These are phyloP conservation scores for Crithidia bombi DNA, from an alignment of 208 protist genomes.

Conservation along the genomic window DNA sequence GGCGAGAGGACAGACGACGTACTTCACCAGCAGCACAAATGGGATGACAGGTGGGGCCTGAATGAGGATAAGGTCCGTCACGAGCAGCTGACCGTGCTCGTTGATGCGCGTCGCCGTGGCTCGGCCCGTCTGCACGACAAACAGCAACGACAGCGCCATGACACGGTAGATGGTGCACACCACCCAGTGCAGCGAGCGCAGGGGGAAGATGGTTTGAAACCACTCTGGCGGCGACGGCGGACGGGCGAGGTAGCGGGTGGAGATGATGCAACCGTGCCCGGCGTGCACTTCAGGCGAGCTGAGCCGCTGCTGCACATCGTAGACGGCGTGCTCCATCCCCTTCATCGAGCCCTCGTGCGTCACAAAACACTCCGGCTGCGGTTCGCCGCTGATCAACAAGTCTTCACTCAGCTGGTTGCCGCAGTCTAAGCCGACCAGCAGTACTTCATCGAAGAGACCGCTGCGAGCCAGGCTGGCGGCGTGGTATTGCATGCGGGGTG, in stretches of 20 bases:
- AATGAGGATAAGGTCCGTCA: conserved; percentile 71
- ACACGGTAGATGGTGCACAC: conserved; percentile 64
- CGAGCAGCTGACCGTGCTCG: conserved; percentile 63
- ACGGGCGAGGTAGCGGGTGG: conserved; percentile 37
- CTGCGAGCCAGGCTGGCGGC: conserved; percentile 67
- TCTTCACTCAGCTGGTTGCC: conserved; percentile 76
- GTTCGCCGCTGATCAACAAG: conserved; percentile 43
- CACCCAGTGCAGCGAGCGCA: conserved; percentile 62
- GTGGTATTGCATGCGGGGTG: conserved; percentile 94
- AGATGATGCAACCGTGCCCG: conserved; percentile 36
- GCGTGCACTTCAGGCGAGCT: conserved; percentile 19
- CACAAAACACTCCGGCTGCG: conserved; percentile 37
- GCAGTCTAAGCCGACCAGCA: conserved; percentile 75
- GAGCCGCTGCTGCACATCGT: conserved; percentile 26
- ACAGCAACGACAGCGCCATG: conserved; percentile 40
- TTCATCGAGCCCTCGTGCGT: conserved; percentile 15
- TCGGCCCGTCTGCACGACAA: conserved; percentile 50
- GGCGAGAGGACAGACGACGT: conserved; percentile 57
- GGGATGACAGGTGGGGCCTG: conserved; percentile 89
- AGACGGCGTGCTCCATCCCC: conserved; percentile 15
- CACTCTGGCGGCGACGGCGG: conserved; percentile 59
- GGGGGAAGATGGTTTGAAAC: conserved; percentile 56
- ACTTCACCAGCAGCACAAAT: conserved; percentile 79
- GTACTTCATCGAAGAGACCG: conserved; percentile 76
- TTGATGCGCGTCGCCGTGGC: conserved; percentile 70